Percentiles rank a stretch among this genome's conserved stretches.
phyloP scores from a whole-genome alignment of 352 stramenopile genomes.

The Globisporangium polare region DNA sequence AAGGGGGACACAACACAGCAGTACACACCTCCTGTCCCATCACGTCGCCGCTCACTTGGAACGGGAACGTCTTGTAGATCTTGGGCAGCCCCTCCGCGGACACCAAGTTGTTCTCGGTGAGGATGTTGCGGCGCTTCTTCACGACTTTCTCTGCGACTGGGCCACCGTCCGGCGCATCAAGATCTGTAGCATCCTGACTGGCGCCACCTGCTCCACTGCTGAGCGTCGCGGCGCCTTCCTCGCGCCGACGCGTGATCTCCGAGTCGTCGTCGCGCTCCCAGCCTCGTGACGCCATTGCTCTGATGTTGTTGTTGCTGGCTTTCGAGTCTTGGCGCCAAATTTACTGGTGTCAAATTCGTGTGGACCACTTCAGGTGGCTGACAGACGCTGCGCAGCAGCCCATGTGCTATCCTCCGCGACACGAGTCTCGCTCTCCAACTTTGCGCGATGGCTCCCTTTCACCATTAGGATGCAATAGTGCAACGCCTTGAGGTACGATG shows the following conservation, averaged over 20 bases:
- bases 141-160: constrained; percentile 10
- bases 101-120: constrained; percentile 66
- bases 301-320: neutral
- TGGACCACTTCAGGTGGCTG: constrained; percentile 2
- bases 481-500: no score
- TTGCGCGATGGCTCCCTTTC: no score
- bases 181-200: constrained; percentile 11
- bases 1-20: no score
- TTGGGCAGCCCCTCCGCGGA: constrained; percentile 62
- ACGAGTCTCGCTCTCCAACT: no score
- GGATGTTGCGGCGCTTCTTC: constrained; percentile 48
- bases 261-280: constrained; percentile 59
- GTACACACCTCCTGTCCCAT: constrained; percentile 60
- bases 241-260: constrained; percentile 21
- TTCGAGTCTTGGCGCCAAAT: constrained; percentile 4
- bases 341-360: neutral
- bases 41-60: constrained; percentile 52
- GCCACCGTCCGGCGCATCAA: neutral
- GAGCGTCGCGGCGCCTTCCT: constrained; percentile 12
- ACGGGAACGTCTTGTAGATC: constrained; percentile 68
- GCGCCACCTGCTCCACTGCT: constrained; percentile 5
- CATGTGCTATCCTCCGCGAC: no score
- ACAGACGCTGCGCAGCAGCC: no score
- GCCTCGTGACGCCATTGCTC: constrained; percentile 37
- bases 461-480: no score